Evolutionary conservation across 306 rosid genomes (phyloP).

Genomic region (Abrus precatorius): DNA sequence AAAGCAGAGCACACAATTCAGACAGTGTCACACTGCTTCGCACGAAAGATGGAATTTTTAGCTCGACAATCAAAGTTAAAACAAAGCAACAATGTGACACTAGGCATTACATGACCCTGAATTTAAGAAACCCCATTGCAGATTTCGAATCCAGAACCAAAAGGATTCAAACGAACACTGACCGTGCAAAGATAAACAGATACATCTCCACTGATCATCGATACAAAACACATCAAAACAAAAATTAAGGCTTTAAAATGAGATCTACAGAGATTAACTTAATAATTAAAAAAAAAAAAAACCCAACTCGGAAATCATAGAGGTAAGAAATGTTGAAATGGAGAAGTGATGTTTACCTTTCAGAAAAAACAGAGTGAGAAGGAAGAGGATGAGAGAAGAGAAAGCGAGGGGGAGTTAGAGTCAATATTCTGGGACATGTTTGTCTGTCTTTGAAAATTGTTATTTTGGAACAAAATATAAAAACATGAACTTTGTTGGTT

Average conservation of each 20-base stretch:
- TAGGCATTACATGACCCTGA: slow-evolving; percentile 3
- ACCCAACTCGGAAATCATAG: background rate
- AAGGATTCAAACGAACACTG: slow-evolving; percentile 20
- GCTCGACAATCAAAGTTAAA: slow-evolving; percentile 38
- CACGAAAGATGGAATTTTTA: slow-evolving; percentile 9
- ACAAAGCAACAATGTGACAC: slow-evolving; percentile 34
- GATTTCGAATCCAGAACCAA: slow-evolving; percentile 33
- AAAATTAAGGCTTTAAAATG: slow-evolving; percentile 33
- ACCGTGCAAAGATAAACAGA: slow-evolving; percentile 36
- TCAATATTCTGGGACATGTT: slow-evolving; percentile 49
- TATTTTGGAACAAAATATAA: slow-evolving; percentile 15
- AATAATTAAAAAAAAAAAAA: slow-evolving; percentile 2
- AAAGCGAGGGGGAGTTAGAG: slow-evolving; percentile 43
- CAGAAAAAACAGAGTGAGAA: slow-evolving; percentile 41
- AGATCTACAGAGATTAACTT: slow-evolving; percentile 41
- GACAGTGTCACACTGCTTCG: background rate
- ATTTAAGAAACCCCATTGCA: slow-evolving; percentile 41
- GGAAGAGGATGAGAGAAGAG: slow-evolving; percentile 23
- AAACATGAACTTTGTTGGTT: slow-evolving; percentile 12
- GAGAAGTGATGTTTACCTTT: slow-evolving; percentile 52
- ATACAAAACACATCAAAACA: slow-evolving; percentile 35
- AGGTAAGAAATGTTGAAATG: slow-evolving; percentile 6
- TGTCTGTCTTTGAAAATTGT: slow-evolving; percentile 17
- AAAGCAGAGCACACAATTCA: slow-evolving; percentile 26
- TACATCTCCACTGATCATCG: slow-evolving; percentile 24